A percentile compares a stretch with the other conserved stretches of the same genome.
Evolutionary conservation across 768 basidiomycete species (phyloP).

Genomic region (Mycena pura): DNA sequence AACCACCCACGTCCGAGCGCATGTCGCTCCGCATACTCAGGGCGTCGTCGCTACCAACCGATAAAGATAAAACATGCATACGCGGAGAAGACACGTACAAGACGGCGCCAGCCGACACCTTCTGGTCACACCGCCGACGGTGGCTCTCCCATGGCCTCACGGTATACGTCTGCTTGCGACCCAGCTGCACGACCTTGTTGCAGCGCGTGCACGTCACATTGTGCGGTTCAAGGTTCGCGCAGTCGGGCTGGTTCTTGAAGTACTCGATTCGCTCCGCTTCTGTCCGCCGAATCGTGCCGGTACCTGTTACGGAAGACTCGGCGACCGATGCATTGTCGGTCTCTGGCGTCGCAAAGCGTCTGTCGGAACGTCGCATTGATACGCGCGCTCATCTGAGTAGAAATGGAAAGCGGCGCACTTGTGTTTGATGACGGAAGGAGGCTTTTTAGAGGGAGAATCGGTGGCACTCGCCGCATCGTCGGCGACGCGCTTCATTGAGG

Average conservation of each 20-base stretch:
- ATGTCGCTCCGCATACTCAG: slow-evolving; percentile 21
- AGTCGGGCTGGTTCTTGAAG: slow-evolving; percentile 67
- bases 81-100: slow-evolving; percentile 25
- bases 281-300: slow-evolving; percentile 54
- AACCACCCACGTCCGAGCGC: slow-evolving; percentile 9
- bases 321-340: slow-evolving; percentile 60
- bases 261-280: slow-evolving; percentile 70
- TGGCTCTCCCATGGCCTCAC: slow-evolving; percentile 71
- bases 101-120: slow-evolving; percentile 35
- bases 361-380: neutral
- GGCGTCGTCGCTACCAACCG: slow-evolving; percentile 11
- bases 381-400: neutral
- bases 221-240: slow-evolving; percentile 61
- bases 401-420: slow-evolving; percentile 14
- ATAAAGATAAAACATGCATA: neutral
- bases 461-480: slow-evolving; percentile 18
- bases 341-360: slow-evolving; percentile 39
- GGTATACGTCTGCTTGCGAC: slow-evolving; percentile 59
- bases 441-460: slow-evolving; percentile 29
- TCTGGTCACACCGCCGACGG: slow-evolving; percentile 58
- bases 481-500: slow-evolving; percentile 38
- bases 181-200: slow-evolving; percentile 61
- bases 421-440: slow-evolving; percentile 17
- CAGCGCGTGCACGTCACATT: slow-evolving; percentile 67
- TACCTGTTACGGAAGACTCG: slow-evolving; percentile 52